phyloP scores from a whole-genome alignment of 768 basidiomycete species.

The Suillus clintonianus region DNA sequence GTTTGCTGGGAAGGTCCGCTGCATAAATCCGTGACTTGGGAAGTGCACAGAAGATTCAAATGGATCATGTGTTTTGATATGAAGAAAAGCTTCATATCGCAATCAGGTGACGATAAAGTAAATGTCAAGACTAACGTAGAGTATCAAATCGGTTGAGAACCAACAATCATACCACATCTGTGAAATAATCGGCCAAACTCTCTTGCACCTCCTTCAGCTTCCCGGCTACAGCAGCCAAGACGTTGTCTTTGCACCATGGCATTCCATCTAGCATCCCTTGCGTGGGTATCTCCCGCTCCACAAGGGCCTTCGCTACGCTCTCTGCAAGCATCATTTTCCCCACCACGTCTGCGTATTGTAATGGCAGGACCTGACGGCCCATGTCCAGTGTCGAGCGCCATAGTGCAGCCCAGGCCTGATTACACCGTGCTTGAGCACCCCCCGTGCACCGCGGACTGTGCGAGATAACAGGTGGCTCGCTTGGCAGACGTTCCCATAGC shows the following conservation, averaged over 20 bases:
- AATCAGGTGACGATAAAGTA: neutral
- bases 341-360: constrained; percentile 47
- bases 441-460: constrained; percentile 45
- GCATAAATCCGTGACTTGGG: neutral
- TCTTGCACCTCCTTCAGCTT: constrained; percentile 50
- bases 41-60: neutral
- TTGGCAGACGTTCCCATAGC: constrained; percentile 45
- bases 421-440: constrained; percentile 41
- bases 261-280: constrained; percentile 44
- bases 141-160: neutral
- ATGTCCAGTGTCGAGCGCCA: constrained; percentile 47
- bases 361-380: constrained; percentile 38
- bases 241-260: constrained; percentile 46
- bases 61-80: neutral
- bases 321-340: constrained; percentile 50
- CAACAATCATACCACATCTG: constrained; percentile 36
- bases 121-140: no score
- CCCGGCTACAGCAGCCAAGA: constrained; percentile 41
- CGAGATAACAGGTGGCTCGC: constrained; percentile 41
- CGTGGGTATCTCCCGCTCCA: constrained; percentile 43
- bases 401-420: constrained; percentile 44
- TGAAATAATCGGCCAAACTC: constrained; percentile 47
- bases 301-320: constrained; percentile 46
- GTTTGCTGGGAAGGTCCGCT: neutral
- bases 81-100: neutral